Conservation (phyloP, 176 grass and related monocot genomes). For the Echinochloa phyllopogon region DNA sequence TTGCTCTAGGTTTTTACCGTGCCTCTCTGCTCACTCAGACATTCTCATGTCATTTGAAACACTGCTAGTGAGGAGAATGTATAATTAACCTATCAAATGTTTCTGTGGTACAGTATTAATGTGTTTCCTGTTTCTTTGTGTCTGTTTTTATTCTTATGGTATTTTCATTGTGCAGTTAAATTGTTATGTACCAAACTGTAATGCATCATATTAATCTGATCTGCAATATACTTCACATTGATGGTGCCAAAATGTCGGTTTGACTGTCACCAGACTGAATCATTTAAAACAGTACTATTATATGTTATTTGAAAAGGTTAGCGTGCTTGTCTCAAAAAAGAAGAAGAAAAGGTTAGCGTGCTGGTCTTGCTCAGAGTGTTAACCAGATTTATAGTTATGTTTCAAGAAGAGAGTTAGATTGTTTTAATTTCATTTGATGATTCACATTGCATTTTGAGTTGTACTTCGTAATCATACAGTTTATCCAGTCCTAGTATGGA, state of each 20-base stretch:
- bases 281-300: not conserved
- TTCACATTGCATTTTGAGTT: not conserved
- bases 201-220: not conserved
- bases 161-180: conserved; percentile 5
- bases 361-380: conserved; percentile 5
- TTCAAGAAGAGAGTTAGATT: not conserved
- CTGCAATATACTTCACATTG: not conserved
- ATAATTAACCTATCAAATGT: conserved; percentile 47
- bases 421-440: not conserved
- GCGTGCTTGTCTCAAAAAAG: not conserved
- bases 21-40: conserved; percentile 22
- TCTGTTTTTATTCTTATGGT: conserved; percentile 19
- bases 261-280: not conserved
- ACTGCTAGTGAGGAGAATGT: conserved; percentile 45
- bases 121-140: conserved; percentile 26
- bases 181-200: conserved; percentile 14
- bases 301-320: not conserved
- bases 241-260: not conserved
- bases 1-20: conserved; percentile 39
- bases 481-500: not conserved
- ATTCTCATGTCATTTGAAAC: conserved; percentile 43
- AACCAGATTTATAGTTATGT: not conserved
- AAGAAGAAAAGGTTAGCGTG: not conserved
- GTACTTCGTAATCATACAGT: not conserved
- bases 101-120: conserved; percentile 44